Base-by-base conservation (phyloP, 1,139 yeast species). In the Hyphopichia burtonii region DNA sequence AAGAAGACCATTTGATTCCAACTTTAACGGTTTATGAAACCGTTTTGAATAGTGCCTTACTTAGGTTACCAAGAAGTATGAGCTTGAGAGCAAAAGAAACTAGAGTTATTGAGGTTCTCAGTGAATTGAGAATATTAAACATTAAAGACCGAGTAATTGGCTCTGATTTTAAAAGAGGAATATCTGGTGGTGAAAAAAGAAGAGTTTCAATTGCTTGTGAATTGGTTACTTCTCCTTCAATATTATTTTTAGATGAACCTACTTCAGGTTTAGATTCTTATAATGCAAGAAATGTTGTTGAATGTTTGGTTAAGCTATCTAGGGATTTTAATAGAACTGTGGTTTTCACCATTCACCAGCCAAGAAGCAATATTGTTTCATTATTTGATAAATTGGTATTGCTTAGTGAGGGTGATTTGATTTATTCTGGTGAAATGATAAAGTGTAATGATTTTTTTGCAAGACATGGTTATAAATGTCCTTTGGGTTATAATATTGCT, bases 21-120 rank as follows among this genome's bases (percentile, higher is more conserved):
- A 93, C 99, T 0, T 72, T 93, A 47, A 91, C 99, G 0, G 99
- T 93, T 2, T 93, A 86, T 58, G 99, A 93, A 63, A 93, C 98
- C 0, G 96, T 93, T 32, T 74, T 91, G 49, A 90, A 90, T 55
- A 86, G 96, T 68, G 99, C 99, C 0, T 67, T 93, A 45, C 71
- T 93, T 45, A 76, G 98, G 51, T 72, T 93, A 46, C 99, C 99
- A 6, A 75, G 85, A 49, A 63, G 76, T 4, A 88, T 93, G 96
- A 70, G 86, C 18, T 67, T 78, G 23, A 70, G 76, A 15, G 80
- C 91, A 9, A 93, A 93, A 60, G 83, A 81, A 51, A 68, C 86
- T 27, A 76, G 96, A 45, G 99, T 91, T 1, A 66, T 83, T 43
- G 96, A 91, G 54, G 94, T 95, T 1, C 74, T 93, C 58, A 79